Evolutionary conservation across 208 protist species (phyloP).

Genomic region (Trichomonas tenax): DNA sequence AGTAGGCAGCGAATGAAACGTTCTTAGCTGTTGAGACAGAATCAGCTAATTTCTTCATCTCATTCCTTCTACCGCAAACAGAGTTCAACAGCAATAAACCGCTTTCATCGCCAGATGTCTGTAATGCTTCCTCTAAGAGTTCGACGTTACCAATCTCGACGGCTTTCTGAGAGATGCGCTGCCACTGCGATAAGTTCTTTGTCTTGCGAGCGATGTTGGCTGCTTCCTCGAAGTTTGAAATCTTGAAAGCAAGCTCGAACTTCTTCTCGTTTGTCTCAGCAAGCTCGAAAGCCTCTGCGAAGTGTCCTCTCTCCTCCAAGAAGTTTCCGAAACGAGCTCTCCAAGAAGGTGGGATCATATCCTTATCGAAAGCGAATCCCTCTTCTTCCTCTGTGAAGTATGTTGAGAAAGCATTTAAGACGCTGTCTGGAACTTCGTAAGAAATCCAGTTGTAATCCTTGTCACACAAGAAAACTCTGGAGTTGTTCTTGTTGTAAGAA

Average conservation of each 20-base stretch:
- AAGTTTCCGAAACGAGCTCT: neutral
- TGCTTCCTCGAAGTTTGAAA: neutral
- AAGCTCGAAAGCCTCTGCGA: neutral
- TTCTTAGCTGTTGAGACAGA: slow-evolving; percentile 47
- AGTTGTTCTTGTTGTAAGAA: neutral
- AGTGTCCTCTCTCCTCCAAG: neutral
- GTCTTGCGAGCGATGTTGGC: neutral
- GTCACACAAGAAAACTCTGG: neutral
- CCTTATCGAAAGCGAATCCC: neutral
- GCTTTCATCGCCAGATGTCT: neutral
- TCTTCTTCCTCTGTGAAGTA: neutral
- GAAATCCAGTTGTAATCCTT: neutral
- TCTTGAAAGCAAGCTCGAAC: neutral
- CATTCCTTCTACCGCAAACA: neutral
- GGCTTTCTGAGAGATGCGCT: neutral
- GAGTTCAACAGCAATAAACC: neutral
- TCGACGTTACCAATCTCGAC: neutral
- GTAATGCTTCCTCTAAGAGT: neutral
- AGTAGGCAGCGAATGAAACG: slow-evolving; percentile 65
- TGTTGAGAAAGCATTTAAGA: neutral
- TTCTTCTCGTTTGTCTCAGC: neutral
- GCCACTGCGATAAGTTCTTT: neutral
- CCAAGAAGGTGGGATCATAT: neutral
- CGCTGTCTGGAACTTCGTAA: neutral
- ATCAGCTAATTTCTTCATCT: slow-evolving; percentile 50